Base-by-base conservation (phyloP, 1,284 basidiomycete species). In the Puccinia novopanici region DNA sequence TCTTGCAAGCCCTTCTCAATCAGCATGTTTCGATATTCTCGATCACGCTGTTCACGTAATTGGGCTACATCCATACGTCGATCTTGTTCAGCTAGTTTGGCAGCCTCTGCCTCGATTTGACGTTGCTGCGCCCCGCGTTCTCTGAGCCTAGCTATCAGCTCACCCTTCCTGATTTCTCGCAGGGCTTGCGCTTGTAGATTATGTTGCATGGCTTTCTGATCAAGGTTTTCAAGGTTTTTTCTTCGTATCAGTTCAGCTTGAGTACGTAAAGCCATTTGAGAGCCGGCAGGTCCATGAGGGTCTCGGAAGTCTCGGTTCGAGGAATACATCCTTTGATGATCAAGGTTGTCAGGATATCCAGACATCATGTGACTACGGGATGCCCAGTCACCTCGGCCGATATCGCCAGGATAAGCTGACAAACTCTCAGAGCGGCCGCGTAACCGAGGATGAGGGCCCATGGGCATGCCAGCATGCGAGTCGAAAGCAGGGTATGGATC, bases 1-100 rank as follows among this genome's bases (percentile, higher is more conserved):
- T 80, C 77, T 61, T 72, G 68, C n/a, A 80, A 50, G 37, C 77
- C 77, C 42, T 80, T 80, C n/a, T 72, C 70, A 37, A 72, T 80
- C 42, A 80, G n/a, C 37, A 54, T 52, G 34, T 37, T 55, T 12
- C 55, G 77, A 54, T 80, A 59, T 80, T 80, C 77, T 61, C 22
- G 42, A 45, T 80, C 77, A 13, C 77, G 68, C 27, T 63, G 15
- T 65, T 61, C 68, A 24, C 42, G 65, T 9, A 80, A 54, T 57
- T 80, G 57, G 27, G 59, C 59, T 55, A 65, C 77, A 15, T 55
- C 54, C 68, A 63, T 34, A 19, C 42, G 34, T 17, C 15, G 40
- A 59, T 73, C 70, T 17, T 30, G 68, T 65, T 80, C 70, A n/a
- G 30, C 55, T 70, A 80, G 17, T 22, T 72, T 54, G 10, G 52